Conservation (phyloP, 2,329 filamentous ascomycete species). For the Coleophoma cylindrospora region DNA sequence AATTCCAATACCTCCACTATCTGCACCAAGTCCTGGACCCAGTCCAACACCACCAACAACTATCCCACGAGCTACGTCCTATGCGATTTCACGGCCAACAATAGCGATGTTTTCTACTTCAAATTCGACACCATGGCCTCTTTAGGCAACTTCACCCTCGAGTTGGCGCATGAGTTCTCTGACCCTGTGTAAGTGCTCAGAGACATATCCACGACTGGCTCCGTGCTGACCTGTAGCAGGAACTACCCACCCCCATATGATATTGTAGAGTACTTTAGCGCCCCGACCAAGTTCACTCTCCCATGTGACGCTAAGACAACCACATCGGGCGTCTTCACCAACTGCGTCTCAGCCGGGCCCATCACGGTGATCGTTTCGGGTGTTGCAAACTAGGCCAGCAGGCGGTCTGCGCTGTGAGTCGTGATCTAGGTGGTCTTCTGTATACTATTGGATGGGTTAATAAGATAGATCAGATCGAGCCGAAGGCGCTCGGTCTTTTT, state of each 20-base stretch:
- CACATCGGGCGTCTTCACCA: neutral
- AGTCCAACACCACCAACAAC: slow-evolving; percentile 7
- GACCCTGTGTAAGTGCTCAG: slow-evolving; percentile 13
- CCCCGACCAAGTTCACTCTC: slow-evolving; percentile 2
- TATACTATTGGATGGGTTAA: too few relatives aligned
- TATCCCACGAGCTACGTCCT: slow-evolving; percentile 11
- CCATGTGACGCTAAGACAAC: neutral
- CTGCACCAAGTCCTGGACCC: slow-evolving; percentile 17
- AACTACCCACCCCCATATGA: slow-evolving; percentile 16
- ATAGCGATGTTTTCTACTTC: slow-evolving; percentile 15
- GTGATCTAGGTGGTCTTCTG: too few relatives aligned
- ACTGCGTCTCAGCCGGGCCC: neutral
- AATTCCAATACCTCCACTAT: slow-evolving; percentile 22
- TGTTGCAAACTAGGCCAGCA: neutral
- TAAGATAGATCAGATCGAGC: too few relatives aligned
- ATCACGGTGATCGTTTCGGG: neutral
- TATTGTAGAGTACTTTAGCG: slow-evolving; percentile 12
- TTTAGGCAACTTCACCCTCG: slow-evolving; percentile 11
- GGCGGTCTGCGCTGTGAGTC: too few relatives aligned
- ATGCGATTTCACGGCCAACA: slow-evolving; percentile 6
- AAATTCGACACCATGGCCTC: slow-evolving; percentile 12
- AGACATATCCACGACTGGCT: too few relatives aligned
- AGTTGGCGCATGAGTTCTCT: slow-evolving; percentile 16
- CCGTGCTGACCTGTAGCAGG: slow-evolving; percentile 1
- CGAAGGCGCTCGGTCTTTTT: too few relatives aligned